Base-by-base conservation (phyloP, 352 stramenopile genomes). In the Aphanomyces euteiches region DNA sequence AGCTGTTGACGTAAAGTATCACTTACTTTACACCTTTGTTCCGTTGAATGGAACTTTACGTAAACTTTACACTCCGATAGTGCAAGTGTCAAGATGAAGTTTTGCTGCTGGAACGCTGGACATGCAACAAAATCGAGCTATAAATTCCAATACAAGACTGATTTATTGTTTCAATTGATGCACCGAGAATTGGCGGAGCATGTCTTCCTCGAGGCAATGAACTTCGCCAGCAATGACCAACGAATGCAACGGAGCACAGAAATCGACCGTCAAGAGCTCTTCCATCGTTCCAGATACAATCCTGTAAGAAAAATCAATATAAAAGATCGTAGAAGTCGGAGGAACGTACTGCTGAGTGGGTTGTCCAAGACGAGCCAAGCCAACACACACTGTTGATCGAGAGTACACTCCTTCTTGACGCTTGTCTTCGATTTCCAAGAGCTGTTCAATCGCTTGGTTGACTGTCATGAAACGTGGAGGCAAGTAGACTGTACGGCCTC, bases 401-500 rank as follows among this genome's bases (percentile, higher is more conserved):
- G 61, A 81, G 77, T 94, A 98, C n/a, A 95, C 84, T 73, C 85
- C 87, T 67, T 98, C 87, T 54, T 91, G 74, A 15, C 81, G 82
- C 68, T 92, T 89, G 64, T 88, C 81, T 75, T 98, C 94, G 28
- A 98, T 83, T 73, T 98, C 93, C 38, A 99, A 89, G 8, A 99
- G 84, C 83, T 99, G 96, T 72, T 98, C 89, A 13, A 98, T 76
- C 1, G 93, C 92, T 73, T 96, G 85, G 76, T 96, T 97, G 19
- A 98, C 95, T 17, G 92, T 98, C 97, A 99, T 99, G 78, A 98
- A 99, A 45, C 96, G 84, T 53, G 97, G 97, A 53, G 97, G 97
- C 69, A 99, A 79, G 77, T 93, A 99, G 17, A 95, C 82, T 58
- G 80, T 95, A 71, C 85, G 88, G 56, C 92, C 96, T 74, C 93